Conservation (phyloP, 148 eudicot species). For the Pharnaceum exiguum region DNA sequence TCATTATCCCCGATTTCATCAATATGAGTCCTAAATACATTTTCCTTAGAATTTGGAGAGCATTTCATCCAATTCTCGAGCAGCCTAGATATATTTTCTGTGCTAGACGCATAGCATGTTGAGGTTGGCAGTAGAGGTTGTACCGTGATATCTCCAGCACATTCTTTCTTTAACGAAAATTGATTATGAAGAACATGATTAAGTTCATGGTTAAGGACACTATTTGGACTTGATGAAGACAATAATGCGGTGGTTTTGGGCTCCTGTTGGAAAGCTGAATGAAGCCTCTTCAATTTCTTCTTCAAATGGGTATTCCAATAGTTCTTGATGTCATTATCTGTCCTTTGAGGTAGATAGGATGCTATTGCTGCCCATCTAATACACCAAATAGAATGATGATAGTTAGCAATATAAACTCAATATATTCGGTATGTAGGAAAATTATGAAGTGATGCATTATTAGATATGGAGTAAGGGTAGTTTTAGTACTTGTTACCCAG, state of each 20-base stretch:
- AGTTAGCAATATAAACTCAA: neutral
- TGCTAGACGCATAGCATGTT: conserved; percentile 75
- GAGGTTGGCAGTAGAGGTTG: conserved; percentile 14
- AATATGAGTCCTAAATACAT: neutral
- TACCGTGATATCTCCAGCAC: neutral
- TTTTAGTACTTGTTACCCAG: conserved; percentile 61
- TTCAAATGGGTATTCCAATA: conserved; percentile 94
- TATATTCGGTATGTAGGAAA: neutral
- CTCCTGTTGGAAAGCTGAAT: conserved; percentile 31
- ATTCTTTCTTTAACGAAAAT: neutral
- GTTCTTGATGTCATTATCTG: conserved; percentile 89
- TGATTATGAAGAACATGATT: neutral
- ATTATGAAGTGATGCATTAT: neutral
- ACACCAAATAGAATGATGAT: neutral
- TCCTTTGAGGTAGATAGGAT: conserved; percentile 87
- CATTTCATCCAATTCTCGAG: conserved; percentile 90
- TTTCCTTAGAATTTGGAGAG: conserved; percentile 29
- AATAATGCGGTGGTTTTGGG: neutral
- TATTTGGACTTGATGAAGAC: neutral
- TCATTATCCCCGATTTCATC: neutral
- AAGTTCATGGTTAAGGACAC: neutral
- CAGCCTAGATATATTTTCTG: conserved; percentile 85
- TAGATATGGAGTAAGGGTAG: neutral
- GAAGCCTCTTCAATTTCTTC: conserved; percentile 71
- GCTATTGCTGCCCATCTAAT: conserved; percentile 96